These are phyloP conservation scores for Mariannaea sp. DNA, from an alignment of 2,329 filamentous ascomycete genomes.

Conservation along the genomic window DNA sequence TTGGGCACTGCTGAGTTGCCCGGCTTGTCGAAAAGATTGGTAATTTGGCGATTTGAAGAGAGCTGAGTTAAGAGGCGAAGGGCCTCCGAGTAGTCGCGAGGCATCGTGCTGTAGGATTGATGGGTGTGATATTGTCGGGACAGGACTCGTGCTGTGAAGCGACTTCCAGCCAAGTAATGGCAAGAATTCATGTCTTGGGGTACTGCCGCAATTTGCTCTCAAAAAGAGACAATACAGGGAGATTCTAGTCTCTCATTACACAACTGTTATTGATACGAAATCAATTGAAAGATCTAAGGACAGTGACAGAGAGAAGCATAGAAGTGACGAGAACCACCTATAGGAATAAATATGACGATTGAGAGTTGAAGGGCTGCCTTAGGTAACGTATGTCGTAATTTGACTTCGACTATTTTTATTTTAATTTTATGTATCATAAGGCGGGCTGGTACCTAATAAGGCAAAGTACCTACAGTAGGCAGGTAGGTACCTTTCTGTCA, in stretches of 20 bases:
- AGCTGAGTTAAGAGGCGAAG: slow-evolving; percentile 75
- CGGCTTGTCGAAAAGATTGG: slow-evolving; percentile 51
- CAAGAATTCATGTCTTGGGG: slow-evolving; percentile 2
- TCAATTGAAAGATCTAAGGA: not conserved
- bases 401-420: no score
- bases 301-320: not conserved
- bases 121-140: slow-evolving; percentile 4
- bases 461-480: no score
- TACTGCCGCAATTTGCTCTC: not conserved
- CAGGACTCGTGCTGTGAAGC: slow-evolving; percentile 7
- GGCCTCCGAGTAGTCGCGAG: slow-evolving; percentile 64
- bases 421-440: no score
- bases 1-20: slow-evolving; percentile 37
- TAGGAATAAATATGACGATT: no score
- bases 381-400: no score
- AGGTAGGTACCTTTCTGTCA: no score
- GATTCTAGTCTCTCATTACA: not conserved
- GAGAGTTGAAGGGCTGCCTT: no score
- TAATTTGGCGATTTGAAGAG: slow-evolving; percentile 76
- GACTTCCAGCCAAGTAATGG: not conserved
- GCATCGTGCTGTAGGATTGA: slow-evolving; percentile 23
- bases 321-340: not conserved
- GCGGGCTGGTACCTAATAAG: no score
- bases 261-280: not conserved
- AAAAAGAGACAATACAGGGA: no score